Evolutionary conservation across 257 asterid genomes (phyloP).

Genomic region (Solanum peruvianum): DNA sequence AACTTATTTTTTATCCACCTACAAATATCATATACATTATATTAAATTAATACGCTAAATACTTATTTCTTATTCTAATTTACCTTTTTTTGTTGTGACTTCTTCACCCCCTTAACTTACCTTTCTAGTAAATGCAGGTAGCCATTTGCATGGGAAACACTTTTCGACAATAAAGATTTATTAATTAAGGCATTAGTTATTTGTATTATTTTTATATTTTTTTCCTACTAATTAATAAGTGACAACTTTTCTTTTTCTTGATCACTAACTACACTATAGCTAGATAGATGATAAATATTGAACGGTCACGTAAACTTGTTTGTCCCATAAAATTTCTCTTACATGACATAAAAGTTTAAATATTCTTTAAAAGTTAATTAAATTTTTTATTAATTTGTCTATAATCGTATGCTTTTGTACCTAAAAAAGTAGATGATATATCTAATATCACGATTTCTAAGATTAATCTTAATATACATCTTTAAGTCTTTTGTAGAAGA

Average conservation of each 20-base stretch:
- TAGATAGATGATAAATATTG: background rate
- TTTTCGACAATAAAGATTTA: background rate
- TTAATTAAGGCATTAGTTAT: background rate
- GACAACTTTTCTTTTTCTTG: background rate
- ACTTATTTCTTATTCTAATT: too few relatives aligned
- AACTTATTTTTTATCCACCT: too few relatives aligned
- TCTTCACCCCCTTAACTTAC: background rate
- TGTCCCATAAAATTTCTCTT: background rate
- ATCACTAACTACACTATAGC: background rate
- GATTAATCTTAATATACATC: background rate
- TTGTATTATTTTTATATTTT: background rate
- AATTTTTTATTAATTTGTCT: background rate
- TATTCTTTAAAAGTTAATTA: background rate
- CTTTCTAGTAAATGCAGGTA: background rate
- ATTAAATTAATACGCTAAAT: too few relatives aligned
- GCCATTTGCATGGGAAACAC: background rate
- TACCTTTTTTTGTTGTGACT: background rate
- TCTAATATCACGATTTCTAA: background rate
- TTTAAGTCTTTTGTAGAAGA: background rate
- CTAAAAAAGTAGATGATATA: too few relatives aligned
- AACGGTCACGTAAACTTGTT: background rate
- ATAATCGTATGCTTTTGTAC: background rate
- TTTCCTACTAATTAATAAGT: background rate
- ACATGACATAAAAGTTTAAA: background rate
- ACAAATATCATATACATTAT: too few relatives aligned